These are phyloP conservation scores for Termitomyces sp. DNA, from an alignment of 768 basidiomycete species.

Conservation along the genomic window DNA sequence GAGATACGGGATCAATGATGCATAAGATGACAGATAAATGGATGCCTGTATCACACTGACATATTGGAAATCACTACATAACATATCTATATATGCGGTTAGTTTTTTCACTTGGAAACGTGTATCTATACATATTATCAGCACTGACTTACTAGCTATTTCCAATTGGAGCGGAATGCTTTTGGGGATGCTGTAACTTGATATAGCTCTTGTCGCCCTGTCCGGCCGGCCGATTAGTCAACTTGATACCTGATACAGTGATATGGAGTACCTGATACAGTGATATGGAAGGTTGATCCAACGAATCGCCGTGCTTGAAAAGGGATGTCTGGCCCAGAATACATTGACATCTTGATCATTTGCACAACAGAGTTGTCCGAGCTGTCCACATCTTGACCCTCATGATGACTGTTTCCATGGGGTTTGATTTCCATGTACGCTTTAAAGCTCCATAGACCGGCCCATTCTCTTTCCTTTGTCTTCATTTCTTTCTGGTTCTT, in stretches of 20 bases:
- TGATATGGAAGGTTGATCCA: not conserved
- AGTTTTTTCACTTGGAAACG: not conserved
- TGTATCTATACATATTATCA: not conserved
- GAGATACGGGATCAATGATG: constrained; percentile 14
- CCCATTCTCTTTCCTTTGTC: constrained; percentile 14
- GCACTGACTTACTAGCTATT: not conserved
- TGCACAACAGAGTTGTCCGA: not conserved
- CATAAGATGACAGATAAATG: constrained; percentile 9
- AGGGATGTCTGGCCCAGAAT: not conserved
- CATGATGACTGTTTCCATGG: constrained; percentile 4
- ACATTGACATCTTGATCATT: not conserved
- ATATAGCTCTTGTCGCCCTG: not conserved
- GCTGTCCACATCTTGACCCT: not conserved
- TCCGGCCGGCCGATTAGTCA: not conserved
- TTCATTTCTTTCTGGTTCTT: constrained; percentile 25
- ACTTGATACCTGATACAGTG: not conserved
- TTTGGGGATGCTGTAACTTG: not conserved
- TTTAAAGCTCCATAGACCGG: constrained; percentile 17
- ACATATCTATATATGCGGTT: not conserved
- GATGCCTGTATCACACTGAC: not conserved
- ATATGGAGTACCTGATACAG: not conserved
- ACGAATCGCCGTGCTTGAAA: not conserved
- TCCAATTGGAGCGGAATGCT: not conserved
- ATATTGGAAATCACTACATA: not conserved
- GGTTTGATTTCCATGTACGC: constrained; percentile 17